Conservation (phyloP, 257 asterid genomes). For the Nicotiana sylvestris region DNA sequence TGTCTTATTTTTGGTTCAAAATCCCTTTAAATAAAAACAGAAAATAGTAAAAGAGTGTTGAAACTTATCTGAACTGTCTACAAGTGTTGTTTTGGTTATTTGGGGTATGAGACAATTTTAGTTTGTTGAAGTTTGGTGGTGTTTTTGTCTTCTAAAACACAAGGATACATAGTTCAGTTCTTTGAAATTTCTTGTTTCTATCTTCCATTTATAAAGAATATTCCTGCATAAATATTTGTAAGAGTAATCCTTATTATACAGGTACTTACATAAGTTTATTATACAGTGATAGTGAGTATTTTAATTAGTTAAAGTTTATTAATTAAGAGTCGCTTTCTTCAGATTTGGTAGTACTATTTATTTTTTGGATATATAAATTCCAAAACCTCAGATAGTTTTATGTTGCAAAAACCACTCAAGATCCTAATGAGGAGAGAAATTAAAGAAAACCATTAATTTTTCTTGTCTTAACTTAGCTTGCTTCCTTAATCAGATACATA, state of each 20-base stretch:
- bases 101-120: conserved; percentile 11
- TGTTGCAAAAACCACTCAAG: conserved; percentile 47
- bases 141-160: neutral
- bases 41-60: no score
- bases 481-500: conserved; percentile 57
- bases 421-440: neutral
- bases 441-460: conserved; percentile 19
- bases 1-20: conserved; percentile 15
- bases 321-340: conserved; percentile 33
- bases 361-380: neutral
- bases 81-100: no score
- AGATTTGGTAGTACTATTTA: neutral
- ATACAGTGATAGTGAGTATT: neutral
- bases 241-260: no score
- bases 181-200: no score
- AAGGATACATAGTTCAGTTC: neutral
- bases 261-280: no score
- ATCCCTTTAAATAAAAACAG: neutral
- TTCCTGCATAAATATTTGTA: no score
- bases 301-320: neutral
- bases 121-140: conserved; percentile 17
- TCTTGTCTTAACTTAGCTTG: conserved; percentile 4
- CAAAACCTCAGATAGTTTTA: conserved; percentile 42
- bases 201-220: no score
- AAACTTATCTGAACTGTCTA: no score